Evolutionary conservation across 1,139 yeast species (phyloP).

Genomic region (Meyerozyma sp.): DNA sequence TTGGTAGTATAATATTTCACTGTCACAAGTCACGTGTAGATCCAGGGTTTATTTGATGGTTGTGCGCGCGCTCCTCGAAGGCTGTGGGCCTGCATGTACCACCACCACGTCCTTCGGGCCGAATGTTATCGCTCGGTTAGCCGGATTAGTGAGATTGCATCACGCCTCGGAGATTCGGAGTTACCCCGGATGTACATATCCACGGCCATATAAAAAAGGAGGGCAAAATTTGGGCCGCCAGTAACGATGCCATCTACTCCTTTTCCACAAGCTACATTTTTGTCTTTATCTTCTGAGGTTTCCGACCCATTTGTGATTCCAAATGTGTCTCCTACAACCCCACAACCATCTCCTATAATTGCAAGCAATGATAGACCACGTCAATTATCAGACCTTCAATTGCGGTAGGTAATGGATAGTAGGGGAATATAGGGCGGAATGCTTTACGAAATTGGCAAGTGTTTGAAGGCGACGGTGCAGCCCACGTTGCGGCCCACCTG

Average conservation of each 20-base stretch:
- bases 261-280: slow-evolving; percentile 20
- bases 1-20: neutral
- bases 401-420: slow-evolving; percentile 7
- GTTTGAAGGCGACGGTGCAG: too few relatives aligned
- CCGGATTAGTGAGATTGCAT: slow-evolving; percentile 1
- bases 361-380: slow-evolving; percentile 15
- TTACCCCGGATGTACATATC: neutral
- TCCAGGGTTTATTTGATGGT: neutral
- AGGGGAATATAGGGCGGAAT: too few relatives aligned
- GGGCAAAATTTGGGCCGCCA: neutral
- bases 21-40: neutral
- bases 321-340: slow-evolving; percentile 48
- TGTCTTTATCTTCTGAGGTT: slow-evolving; percentile 51
- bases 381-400: slow-evolving; percentile 22
- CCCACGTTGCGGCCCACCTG: too few relatives aligned
- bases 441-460: too few relatives aligned
- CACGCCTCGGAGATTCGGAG: neutral
- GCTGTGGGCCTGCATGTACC: too few relatives aligned
- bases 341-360: slow-evolving; percentile 31
- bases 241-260: neutral
- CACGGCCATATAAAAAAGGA: neutral
- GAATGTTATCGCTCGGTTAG: neutral
- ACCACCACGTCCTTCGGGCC: too few relatives aligned
- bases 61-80: neutral
- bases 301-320: slow-evolving; percentile 63